Base-by-base conservation (phyloP, 2,329 filamentous ascomycete genomes). In the Bipolaris zeicola region DNA sequence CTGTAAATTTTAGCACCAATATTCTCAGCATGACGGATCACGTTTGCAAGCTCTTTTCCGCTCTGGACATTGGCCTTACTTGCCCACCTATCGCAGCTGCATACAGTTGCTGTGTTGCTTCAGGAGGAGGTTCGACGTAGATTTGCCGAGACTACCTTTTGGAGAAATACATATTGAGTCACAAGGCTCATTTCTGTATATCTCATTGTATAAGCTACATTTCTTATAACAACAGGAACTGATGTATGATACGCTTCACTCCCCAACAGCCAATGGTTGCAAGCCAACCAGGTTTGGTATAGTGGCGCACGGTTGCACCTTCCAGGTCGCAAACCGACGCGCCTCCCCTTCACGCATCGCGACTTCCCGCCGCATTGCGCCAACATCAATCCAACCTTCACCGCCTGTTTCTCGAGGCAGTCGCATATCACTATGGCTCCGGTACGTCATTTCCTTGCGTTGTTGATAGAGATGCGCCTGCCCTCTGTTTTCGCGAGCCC, bases 281-380 rank as follows among this genome's bases (percentile, higher is more conserved):
- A 22, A 39, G 20, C 11, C 33, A 13, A 26, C 54, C 48, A 24
- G 49, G 61, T 54, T 16, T 18, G 50, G 56, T 48, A 36, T 62
- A 53, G 60, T 28, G 46, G 61, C 59, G 66, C 67, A 66, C 61
- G 52, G 61, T 62, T 60, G 60, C 62, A 60, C 61, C 65, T 65
- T 56, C 65, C 60, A 60, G 61, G 64, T 64, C 56, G 62, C 65
- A 65, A 60, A 52, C 48, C 44, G 57, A 67, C 72, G 71, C 72
- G 72, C 67, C 63, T 72, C 57, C 65, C 52, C 61, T 67, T 68
- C 67, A 70, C 64, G 57, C 72, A 66, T 60, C 65, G 69, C 67
- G 63, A 70, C 69, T 67, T 67, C 68, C 67, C 63, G 65, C 52
- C 52, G 57, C 61, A 60, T 54, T 55, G 59, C 63, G 62, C 59